Evolutionary conservation across 495 filamentous ascomycete species (phyloP).

Genomic region (Podospora comata): DNA sequence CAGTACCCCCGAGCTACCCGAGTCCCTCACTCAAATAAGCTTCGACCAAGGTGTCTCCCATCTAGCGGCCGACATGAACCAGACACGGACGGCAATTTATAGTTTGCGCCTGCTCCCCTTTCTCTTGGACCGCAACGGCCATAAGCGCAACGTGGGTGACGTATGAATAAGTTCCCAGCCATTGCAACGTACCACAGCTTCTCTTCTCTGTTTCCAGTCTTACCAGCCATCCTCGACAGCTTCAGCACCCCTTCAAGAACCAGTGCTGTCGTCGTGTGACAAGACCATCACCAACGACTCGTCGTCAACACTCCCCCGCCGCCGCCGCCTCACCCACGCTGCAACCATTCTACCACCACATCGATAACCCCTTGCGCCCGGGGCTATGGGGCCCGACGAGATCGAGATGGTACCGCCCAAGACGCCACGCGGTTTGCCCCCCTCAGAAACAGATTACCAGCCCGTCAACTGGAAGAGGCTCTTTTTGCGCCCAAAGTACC

Average conservation of each 20-base stretch:
- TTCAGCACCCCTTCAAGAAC: too few species aligned
- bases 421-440: background rate
- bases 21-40: background rate
- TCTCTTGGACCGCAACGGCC: background rate
- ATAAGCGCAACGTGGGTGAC: background rate
- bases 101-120: background rate
- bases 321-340: background rate
- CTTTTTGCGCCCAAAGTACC: slow-evolving; percentile 22
- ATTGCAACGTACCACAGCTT: background rate
- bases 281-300: background rate
- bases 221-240: background rate
- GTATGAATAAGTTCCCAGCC: background rate
- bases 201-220: background rate
- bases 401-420: slow-evolving; percentile 6
- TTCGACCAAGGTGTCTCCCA: background rate
- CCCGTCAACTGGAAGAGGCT: slow-evolving; percentile 26
- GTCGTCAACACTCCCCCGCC: background rate
- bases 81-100: background rate
- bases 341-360: background rate
- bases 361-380: background rate
- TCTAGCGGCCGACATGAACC: background rate
- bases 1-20: background rate
- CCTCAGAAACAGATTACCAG: slow-evolving; percentile 22
- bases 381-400: background rate
- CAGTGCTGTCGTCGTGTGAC: too few species aligned